Evolutionary conservation across 257 asterid genomes (phyloP), one percentile per base, ranked within the genome.

Genomic region (Cordia subcordata): DNA sequence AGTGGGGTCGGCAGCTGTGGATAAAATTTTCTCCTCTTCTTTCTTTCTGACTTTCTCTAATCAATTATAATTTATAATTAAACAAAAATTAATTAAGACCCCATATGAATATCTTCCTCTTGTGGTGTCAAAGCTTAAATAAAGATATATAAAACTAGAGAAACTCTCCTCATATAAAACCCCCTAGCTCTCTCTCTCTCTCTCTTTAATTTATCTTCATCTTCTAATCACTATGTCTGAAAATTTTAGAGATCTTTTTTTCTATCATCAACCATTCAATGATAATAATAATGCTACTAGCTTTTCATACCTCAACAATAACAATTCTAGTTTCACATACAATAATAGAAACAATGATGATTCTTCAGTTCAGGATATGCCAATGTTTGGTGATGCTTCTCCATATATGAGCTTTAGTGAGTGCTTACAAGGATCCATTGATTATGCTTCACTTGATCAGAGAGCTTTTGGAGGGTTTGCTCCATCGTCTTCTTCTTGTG

Each of bases 61-160:
- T n/a, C n/a, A n/a, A n/a, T n/a, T n/a, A n/a, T n/a, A n/a, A n/a
- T n/a, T n/a, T 60, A 49, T 40, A 57, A 19, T 19, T 23, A 45
- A 69, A 64, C 35, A 46, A 38, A 45, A n/a, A n/a, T n/a, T n/a
- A n/a, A n/a, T n/a, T n/a, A 37, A 64, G 58, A 69, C 77, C 84
- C 38, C 77, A 65, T 62, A 15, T 64, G 59, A 75, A 64, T n/a
- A 78, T 77, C 79, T 63, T 70, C 63, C 75, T n/a, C n/a, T n/a
- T n/a, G n/a, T n/a, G n/a, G n/a, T 75, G 86, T 84, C 95, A 86
- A 84, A 82, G 75, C 82, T 71, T 77, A 72, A 84, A 81, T 70
- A 80, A 71, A 78, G 76, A 77, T 77, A 68, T 40, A 65, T n/a
- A n/a, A n/a, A 21, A 53, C 57, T 39, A 58, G 59, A 75, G 68